These are phyloP conservation scores for Exophiala oligosperma DNA, from an alignment of 2,329 filamentous ascomycete genomes.

Conservation along the genomic window DNA sequence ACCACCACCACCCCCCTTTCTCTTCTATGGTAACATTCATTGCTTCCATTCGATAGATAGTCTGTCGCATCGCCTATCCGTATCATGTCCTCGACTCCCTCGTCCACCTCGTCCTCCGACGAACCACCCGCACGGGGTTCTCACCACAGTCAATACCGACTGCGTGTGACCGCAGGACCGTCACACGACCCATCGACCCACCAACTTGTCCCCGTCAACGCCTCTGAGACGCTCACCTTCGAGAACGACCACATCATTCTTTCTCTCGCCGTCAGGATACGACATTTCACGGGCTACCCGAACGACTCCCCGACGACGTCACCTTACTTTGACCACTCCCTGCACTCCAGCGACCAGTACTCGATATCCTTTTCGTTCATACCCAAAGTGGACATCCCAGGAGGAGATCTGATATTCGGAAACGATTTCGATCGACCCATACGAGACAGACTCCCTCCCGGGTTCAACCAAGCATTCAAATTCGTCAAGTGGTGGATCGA, in stretches of 20 bases:
- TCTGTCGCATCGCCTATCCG: background rate
- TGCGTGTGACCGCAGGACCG: slow-evolving; percentile 79
- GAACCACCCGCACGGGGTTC: slow-evolving; percentile 7
- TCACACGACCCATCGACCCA: slow-evolving; percentile 74
- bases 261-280: slow-evolving; percentile 73
- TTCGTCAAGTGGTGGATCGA: slow-evolving; percentile 91
- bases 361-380: slow-evolving; percentile 77
- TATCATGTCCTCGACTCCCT: slow-evolving; percentile 9
- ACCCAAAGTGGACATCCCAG: slow-evolving; percentile 67
- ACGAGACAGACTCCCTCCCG: slow-evolving; percentile 78
- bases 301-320: slow-evolving; percentile 66
- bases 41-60: background rate
- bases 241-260: slow-evolving; percentile 65
- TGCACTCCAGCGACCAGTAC: slow-evolving; percentile 77
- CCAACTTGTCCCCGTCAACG: slow-evolving; percentile 73
- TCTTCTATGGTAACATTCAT: background rate
- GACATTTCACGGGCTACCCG: slow-evolving; percentile 68
- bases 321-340: slow-evolving; percentile 72
- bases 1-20: background rate
- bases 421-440: slow-evolving; percentile 96
- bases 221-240: slow-evolving; percentile 61
- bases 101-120: slow-evolving; percentile 11
- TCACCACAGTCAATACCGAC: slow-evolving; percentile 56
- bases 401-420: slow-evolving; percentile 78
- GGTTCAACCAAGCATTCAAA: slow-evolving; percentile 79